phyloP scores from a whole-genome alignment of 2,329 filamentous ascomycete species.

The Pseudopyrenochaeta lycopersici region DNA sequence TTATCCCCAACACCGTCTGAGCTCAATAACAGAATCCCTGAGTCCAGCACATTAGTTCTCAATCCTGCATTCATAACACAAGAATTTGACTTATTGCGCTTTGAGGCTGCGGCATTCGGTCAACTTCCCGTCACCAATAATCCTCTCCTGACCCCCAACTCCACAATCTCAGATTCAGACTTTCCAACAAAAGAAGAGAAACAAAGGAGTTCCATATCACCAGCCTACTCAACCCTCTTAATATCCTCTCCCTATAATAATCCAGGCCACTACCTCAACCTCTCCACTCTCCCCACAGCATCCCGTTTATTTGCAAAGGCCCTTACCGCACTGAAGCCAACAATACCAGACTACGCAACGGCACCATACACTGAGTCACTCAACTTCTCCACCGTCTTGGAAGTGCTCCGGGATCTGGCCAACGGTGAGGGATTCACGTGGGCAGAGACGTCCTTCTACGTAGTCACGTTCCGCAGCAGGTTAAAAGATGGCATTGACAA shows the following conservation, averaged over 20 bases:
- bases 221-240: constrained; percentile 53
- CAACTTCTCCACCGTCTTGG: constrained; percentile 75
- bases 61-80: constrained; percentile 35
- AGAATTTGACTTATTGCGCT: constrained; percentile 45
- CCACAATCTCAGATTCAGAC: background rate
- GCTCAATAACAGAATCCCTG: background rate
- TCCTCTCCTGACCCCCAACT: background rate
- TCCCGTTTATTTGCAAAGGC: constrained; percentile 77
- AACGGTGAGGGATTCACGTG: constrained; percentile 60
- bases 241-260: constrained; percentile 81
- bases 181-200: background rate
- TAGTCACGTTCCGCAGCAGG: constrained; percentile 82
- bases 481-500: constrained; percentile 74
- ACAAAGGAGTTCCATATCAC: background rate
- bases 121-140: constrained; percentile 26
- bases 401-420: constrained; percentile 64
- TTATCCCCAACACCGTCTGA: background rate
- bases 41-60: constrained; percentile 20
- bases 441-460: constrained; percentile 75
- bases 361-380: constrained; percentile 77
- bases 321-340: constrained; percentile 69
- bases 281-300: constrained; percentile 71
- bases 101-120: constrained; percentile 41
- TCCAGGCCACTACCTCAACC: constrained; percentile 74
- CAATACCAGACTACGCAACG: constrained; percentile 77